phyloP scores from a whole-genome alignment of 768 basidiomycete species.

The Strobilomyces echinocephalus region DNA sequence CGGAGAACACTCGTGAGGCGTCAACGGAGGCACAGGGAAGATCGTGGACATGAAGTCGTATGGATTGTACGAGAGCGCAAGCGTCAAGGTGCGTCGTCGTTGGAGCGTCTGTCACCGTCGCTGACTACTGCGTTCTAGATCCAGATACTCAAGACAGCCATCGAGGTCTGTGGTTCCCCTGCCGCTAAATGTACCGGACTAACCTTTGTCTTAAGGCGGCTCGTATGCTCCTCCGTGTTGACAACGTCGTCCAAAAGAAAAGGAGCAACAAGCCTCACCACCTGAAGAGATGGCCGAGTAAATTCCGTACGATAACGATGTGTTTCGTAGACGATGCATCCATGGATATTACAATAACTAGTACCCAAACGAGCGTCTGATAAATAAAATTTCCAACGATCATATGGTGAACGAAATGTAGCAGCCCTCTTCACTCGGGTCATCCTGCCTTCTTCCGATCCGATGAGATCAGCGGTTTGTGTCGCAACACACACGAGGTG shows the following conservation, averaged over 20 bases:
- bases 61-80: slow-evolving; percentile 91
- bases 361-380: slow-evolving; percentile 1
- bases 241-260: slow-evolving; percentile 87
- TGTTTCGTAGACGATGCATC: neutral
- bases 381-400: slow-evolving; percentile 75
- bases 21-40: slow-evolving; percentile 94
- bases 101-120: neutral
- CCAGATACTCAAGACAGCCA: slow-evolving; percentile 92
- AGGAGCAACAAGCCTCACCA: slow-evolving; percentile 45
- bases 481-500: slow-evolving; percentile 84
- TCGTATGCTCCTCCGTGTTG: slow-evolving; percentile 67
- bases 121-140: slow-evolving; percentile 41
- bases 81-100: slow-evolving; percentile 66
- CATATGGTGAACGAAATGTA: slow-evolving; percentile 91
- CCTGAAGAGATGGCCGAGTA: slow-evolving; percentile 52
- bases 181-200: neutral
- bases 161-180: neutral
- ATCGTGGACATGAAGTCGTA: slow-evolving; percentile 93
- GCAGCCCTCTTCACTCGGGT: slow-evolving; percentile 64
- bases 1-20: slow-evolving; percentile 88
- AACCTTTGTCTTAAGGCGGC: neutral
- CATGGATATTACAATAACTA: slow-evolving; percentile 13
- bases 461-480: slow-evolving; percentile 53
- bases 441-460: slow-evolving; percentile 29
- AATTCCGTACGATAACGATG: neutral